These are phyloP conservation scores for Aspergillus felis DNA, from an alignment of 2,329 filamentous ascomycete species.

Conservation along the genomic window DNA sequence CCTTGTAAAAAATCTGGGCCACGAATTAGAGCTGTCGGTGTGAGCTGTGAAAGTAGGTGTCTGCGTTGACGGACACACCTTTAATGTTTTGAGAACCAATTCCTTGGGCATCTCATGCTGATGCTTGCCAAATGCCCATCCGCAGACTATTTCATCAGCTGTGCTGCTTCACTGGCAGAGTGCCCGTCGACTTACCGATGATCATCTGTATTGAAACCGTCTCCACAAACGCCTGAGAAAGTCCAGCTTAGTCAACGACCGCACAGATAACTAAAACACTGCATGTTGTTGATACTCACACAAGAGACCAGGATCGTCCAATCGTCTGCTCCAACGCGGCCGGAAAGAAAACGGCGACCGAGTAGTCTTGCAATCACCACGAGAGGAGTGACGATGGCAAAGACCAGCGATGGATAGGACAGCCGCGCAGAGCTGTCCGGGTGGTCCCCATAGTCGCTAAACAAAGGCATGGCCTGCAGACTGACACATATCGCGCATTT, in stretches of 20 bases:
- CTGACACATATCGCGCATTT: background rate
- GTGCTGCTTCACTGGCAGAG: background rate
- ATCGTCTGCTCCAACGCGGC: constrained; percentile 15
- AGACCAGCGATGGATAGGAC: constrained; percentile 17
- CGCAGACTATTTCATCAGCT: constrained; percentile 9
- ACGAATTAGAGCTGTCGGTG: constrained; percentile 17
- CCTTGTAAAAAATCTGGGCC: constrained; percentile 23
- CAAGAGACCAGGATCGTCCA: constrained; percentile 16
- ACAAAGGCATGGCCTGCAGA: constrained; percentile 11
- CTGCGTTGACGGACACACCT: constrained; percentile 3
- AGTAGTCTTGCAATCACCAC: constrained; percentile 15
- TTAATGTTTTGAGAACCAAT: constrained; percentile 9
- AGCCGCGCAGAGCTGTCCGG: constrained; percentile 16
- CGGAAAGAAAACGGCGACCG: constrained; percentile 12
- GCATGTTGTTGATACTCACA: background rate
- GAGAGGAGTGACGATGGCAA: constrained; percentile 17
- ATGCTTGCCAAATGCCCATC: constrained; percentile 20
- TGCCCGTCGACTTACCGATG: constrained; percentile 4
- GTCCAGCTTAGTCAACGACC: background rate
- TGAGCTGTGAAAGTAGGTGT: background rate
- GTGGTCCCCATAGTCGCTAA: constrained; percentile 21
- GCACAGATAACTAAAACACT: no score
- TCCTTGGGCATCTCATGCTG: constrained; percentile 9
- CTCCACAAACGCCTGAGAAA: constrained; percentile 14
- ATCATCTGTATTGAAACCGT: constrained; percentile 20